These are phyloP conservation scores for Didymella arachidicola DNA, from an alignment of 2,329 filamentous ascomycete genomes.

Conservation along the genomic window DNA sequence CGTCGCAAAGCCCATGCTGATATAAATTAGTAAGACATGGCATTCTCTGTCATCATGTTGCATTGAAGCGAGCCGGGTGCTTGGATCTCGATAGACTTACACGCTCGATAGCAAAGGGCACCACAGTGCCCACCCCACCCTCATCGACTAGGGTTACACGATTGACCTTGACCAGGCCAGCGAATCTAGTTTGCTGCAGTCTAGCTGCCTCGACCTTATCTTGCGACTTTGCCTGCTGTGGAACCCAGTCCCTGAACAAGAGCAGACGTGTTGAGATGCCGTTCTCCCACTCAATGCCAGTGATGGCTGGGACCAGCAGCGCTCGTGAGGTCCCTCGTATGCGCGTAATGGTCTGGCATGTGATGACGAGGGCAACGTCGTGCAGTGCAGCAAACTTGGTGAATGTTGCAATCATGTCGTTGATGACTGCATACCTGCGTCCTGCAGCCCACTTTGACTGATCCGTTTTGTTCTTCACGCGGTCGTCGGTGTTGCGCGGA, in stretches of 20 bases:
- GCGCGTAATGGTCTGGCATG: constrained; percentile 84
- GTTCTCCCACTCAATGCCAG: constrained; percentile 80
- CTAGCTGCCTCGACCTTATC: constrained; percentile 38
- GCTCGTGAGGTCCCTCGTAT: constrained; percentile 73
- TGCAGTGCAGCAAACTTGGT: constrained; percentile 77
- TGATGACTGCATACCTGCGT: constrained; percentile 68
- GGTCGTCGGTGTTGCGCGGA: constrained; percentile 62
- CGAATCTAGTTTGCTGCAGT: constrained; percentile 50
- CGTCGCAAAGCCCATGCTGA: constrained; percentile 45
- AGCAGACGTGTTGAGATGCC: constrained; percentile 76
- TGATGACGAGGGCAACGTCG: constrained; percentile 75
- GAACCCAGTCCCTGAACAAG: constrained; percentile 75
- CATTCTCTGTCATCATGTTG: background rate
- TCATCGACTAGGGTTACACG: constrained; percentile 52
- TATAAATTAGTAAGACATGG: constrained; percentile 28
- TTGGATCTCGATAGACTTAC: constrained; percentile 53
- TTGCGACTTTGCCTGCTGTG: constrained; percentile 39
- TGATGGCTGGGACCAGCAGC: constrained; percentile 76
- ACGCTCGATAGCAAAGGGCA: constrained; percentile 57
- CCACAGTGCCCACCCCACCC: constrained; percentile 57
- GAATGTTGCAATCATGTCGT: constrained; percentile 66
- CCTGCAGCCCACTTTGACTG: constrained; percentile 58
- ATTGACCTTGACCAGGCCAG: constrained; percentile 55
- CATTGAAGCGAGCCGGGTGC: background rate
- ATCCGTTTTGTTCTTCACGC: constrained; percentile 54